Percentiles rank a stretch among this genome's conserved stretches.
These are phyloP conservation scores for Phytophthora chlamydospora DNA, from an alignment of 352 stramenopile genomes.

Conservation along the genomic window DNA sequence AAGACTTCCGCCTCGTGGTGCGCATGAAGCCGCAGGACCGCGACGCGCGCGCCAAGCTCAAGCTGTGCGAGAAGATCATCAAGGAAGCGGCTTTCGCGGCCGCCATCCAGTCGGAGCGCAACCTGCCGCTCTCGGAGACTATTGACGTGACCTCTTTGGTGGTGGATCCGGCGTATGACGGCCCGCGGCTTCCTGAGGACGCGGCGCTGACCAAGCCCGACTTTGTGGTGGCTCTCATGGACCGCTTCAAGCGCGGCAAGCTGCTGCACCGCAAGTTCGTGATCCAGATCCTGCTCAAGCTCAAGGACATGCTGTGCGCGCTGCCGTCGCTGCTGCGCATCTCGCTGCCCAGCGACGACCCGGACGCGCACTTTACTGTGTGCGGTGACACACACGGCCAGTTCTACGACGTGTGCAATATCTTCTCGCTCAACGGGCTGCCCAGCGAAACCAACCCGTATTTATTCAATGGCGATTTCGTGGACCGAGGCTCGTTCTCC, in stretches of 20 bases:
- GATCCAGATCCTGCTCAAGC: conserved; percentile 94
- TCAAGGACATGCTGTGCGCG: conserved; percentile 91
- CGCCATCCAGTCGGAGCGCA: conserved; percentile 96
- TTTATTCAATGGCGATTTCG: conserved; percentile 99
- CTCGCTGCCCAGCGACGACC: conserved; percentile 45
- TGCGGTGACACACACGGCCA: conserved; percentile 99
- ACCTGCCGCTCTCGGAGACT: conserved; percentile 91
- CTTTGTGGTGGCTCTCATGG: conserved; percentile 93
- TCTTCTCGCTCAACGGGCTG: conserved; percentile 98
- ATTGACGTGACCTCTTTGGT: conserved; percentile 90
- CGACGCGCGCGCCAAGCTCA: conserved; percentile 93
- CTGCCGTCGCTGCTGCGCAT: conserved; percentile 93
- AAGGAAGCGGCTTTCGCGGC: conserved; percentile 96
- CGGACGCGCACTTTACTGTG: conserved; percentile 92
- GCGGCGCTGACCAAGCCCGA: conserved; percentile 64
- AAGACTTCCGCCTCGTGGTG: conserved; percentile 97
- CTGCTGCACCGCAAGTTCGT: conserved; percentile 98
- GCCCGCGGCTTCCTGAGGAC: conserved; percentile 71
- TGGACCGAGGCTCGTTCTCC: conserved; percentile 98
- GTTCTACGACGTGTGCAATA: conserved; percentile 99
- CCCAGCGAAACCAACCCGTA: conserved; percentile 96
- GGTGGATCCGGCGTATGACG: conserved; percentile 84
- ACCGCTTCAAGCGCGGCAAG: conserved; percentile 97
- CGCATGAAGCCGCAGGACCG: conserved; percentile 96
- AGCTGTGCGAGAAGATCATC: conserved; percentile 97